A percentile compares a stretch with the other conserved stretches of the same genome.
Evolutionary conservation across 768 basidiomycete genomes (phyloP).

Genomic region (Lyophyllum shimeji): DNA sequence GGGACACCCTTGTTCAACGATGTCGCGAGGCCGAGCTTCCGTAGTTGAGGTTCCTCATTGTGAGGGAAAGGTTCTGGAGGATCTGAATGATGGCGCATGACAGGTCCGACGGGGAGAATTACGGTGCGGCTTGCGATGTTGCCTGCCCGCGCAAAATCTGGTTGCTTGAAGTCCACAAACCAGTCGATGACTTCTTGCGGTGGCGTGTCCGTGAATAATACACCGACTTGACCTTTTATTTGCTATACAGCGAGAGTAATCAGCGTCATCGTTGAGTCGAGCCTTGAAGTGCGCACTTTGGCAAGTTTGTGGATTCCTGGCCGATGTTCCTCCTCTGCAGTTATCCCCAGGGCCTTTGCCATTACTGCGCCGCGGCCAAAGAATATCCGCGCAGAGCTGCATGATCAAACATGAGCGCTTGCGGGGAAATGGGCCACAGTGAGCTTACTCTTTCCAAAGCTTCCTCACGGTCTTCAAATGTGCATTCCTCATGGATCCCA

Average conservation of each 20-base stretch:
- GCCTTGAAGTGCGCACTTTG: conserved; percentile 46
- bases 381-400: conserved; percentile 85
- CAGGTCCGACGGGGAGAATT: conserved; percentile 77
- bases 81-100: conserved; percentile 77
- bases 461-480: conserved; percentile 92
- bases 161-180: conserved; percentile 88
- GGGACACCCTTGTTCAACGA: conserved; percentile 87
- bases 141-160: conserved; percentile 90
- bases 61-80: conserved; percentile 92
- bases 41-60: conserved; percentile 95
- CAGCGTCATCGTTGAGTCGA: conserved; percentile 2
- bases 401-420: conserved; percentile 4
- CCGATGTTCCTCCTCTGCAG: conserved; percentile 83
- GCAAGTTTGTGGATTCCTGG: conserved; percentile 79
- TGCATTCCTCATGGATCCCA: conserved; percentile 94
- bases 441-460: conserved; percentile 86
- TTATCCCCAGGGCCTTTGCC: conserved; percentile 92
- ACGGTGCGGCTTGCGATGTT: conserved; percentile 77
- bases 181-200: conserved; percentile 92
- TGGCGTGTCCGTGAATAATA: conserved; percentile 88
- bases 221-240: conserved; percentile 92
- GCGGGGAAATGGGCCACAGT: not conserved
- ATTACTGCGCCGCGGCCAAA: conserved; percentile 88
- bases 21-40: conserved; percentile 87
- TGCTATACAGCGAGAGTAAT: conserved; percentile 45